Conservation (phyloP, 1,284 basidiomycete species). For the Blastosporella zonata region DNA sequence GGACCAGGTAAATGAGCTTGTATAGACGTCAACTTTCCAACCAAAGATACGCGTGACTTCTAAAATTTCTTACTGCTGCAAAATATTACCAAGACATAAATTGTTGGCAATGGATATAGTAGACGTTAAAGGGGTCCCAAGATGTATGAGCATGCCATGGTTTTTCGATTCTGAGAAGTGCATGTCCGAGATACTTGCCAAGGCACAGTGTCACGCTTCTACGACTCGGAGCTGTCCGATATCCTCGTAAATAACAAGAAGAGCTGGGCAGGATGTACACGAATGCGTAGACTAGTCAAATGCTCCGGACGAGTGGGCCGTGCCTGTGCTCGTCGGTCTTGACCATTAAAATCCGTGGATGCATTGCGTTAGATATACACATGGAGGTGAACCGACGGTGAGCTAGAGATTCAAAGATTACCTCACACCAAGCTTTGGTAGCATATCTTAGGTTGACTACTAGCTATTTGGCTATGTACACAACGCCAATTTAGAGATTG, state of each 20-base stretch:
- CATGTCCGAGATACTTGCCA: not conserved
- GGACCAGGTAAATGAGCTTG: not conserved
- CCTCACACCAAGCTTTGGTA: not conserved
- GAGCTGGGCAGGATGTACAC: not conserved
- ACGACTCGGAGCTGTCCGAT: not conserved
- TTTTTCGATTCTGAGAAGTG: not conserved
- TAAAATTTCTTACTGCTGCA: too few relatives aligned
- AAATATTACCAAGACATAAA: too few relatives aligned
- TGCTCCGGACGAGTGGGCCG: not conserved
- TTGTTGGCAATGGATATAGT: too few relatives aligned
- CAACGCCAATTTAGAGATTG: not conserved
- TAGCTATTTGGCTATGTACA: not conserved
- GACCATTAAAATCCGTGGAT: not conserved
- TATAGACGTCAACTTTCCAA: not conserved
- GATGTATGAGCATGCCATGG: not conserved
- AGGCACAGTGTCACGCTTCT: not conserved
- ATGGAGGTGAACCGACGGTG: constrained; percentile 2
- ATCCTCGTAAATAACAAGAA: constrained; percentile 5
- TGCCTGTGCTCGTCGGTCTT: not conserved
- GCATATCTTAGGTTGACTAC: not conserved
- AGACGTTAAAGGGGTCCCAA: too few relatives aligned
- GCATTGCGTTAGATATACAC: not conserved
- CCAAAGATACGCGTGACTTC: not conserved
- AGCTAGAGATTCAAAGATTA: constrained; percentile 3
- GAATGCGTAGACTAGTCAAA: not conserved